Percentiles rank a stretch among this genome's conserved stretches.
These are phyloP conservation scores for Corymbia maculata DNA, from an alignment of 345 rosid species.

Conservation along the genomic window DNA sequence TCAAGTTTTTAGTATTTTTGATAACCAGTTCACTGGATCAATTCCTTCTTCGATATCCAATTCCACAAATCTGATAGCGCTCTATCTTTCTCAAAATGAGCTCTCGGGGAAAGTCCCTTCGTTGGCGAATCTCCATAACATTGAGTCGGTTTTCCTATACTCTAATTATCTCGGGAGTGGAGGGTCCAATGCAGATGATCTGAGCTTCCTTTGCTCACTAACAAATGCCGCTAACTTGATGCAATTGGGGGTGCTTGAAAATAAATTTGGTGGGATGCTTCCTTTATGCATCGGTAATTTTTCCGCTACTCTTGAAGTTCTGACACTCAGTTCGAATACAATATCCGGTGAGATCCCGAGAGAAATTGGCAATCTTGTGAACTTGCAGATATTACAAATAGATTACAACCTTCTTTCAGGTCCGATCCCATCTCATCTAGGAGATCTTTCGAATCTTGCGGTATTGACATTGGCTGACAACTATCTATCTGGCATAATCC, in stretches of 20 bases:
- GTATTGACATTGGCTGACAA: background rate
- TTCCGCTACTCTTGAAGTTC: background rate
- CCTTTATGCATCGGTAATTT: conserved; percentile 2
- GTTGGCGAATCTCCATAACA: background rate
- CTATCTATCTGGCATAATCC: background rate
- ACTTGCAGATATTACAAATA: background rate
- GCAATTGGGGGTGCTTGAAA: background rate
- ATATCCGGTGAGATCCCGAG: conserved; percentile 7
- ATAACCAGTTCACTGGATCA: background rate
- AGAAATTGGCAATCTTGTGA: conserved; percentile 8
- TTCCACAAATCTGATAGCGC: background rate
- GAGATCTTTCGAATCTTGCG: background rate
- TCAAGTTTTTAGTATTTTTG: background rate
- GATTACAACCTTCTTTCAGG: background rate
- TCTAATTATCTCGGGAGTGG: conserved; percentile 4
- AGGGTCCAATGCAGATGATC: background rate
- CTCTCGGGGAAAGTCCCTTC: conserved; percentile 4
- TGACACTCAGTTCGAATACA: background rate
- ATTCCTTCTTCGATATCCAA: conserved; percentile 3
- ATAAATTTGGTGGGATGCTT: background rate
- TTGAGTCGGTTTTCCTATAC: background rate
- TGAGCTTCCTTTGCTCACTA: conserved; percentile 8
- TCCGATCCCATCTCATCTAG: background rate
- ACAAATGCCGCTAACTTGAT: background rate
- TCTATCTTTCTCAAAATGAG: conserved; percentile 6